Percentiles rank a stretch among this genome's conserved stretches.
phyloP scores from a whole-genome alignment of 169 alveolate genomes.

The Plasmodium inui region DNA sequence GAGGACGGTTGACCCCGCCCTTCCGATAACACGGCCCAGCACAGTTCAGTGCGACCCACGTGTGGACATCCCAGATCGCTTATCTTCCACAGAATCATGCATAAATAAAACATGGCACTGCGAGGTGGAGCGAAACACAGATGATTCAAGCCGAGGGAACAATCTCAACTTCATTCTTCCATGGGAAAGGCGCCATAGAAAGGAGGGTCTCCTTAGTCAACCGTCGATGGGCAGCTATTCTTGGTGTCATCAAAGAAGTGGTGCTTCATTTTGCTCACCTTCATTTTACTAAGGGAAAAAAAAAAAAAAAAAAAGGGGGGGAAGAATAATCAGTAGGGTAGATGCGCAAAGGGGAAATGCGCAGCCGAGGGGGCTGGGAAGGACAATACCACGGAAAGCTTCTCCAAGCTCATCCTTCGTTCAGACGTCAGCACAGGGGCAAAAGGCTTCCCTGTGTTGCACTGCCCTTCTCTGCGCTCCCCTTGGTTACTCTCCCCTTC shows the following conservation, averaged over 20 bases:
- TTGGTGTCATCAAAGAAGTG: slow-evolving; percentile 34
- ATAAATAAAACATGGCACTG: too few relatives aligned
- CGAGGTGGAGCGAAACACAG: background rate
- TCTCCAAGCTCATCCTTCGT: background rate
- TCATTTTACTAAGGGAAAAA: slow-evolving; percentile 1
- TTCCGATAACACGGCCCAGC: background rate
- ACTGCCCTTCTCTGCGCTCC: background rate
- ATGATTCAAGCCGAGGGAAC: background rate
- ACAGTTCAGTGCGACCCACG: background rate
- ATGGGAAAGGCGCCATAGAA: background rate
- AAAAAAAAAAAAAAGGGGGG: background rate
- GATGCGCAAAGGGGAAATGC: background rate
- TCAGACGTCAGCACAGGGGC: background rate
- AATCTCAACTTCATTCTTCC: background rate
- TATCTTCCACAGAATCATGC: background rate
- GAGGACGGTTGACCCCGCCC: background rate
- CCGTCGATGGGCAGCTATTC: slow-evolving; percentile 49
- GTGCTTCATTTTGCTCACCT: slow-evolving; percentile 41
- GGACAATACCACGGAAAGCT: background rate
- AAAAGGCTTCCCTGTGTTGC: too few relatives aligned
- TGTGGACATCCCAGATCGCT: background rate
- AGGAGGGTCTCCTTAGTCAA: background rate
- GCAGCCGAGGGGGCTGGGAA: background rate
- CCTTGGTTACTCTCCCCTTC: background rate
- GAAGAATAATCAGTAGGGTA: background rate